A percentile compares a stretch with the other conserved stretches of the same genome.
phyloP scores from a whole-genome alignment of 176 grass and related monocot species.

The Oryza nivara region DNA sequence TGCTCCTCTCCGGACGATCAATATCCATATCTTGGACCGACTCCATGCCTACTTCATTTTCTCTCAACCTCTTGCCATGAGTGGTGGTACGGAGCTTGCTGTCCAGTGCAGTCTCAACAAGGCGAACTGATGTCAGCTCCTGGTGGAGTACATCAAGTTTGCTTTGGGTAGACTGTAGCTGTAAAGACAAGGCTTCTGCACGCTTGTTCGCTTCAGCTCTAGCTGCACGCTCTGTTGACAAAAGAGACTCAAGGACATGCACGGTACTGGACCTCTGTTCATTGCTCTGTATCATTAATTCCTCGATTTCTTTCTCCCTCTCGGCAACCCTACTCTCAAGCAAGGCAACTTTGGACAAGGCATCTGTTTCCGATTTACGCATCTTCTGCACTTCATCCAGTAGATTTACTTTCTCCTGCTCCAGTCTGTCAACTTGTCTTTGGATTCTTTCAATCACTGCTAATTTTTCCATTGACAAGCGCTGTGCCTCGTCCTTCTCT shows the following conservation, averaged over 20 bases:
- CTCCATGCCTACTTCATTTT: constrained; percentile 45
- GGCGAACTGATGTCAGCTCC: constrained; percentile 72
- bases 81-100: constrained; percentile 56
- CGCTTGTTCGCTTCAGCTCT: constrained; percentile 68
- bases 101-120: constrained; percentile 70
- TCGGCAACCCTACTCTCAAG: constrained; percentile 72
- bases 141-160: constrained; percentile 86
- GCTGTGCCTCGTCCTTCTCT: constrained; percentile 67
- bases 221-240: constrained; percentile 70
- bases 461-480: constrained; percentile 59
- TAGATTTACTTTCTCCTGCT: constrained; percentile 66
- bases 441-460: constrained; percentile 70
- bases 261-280: constrained; percentile 80
- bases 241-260: constrained; percentile 66
- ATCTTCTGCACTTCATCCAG: constrained; percentile 58
- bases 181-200: constrained; percentile 70
- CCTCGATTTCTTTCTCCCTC: constrained; percentile 73
- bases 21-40: constrained; percentile 61
- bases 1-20: constrained; percentile 55
- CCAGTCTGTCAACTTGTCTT: constrained; percentile 55
- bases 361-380: constrained; percentile 59
- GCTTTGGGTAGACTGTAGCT: constrained; percentile 78
- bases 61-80: constrained; percentile 64
- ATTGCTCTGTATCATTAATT: constrained; percentile 65
- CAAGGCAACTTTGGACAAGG: constrained; percentile 52